Percentiles rank a stretch among this genome's conserved stretches.
Conservation (phyloP, 2,329 filamentous ascomycete species). For the Acrodontium crateriforme region DNA sequence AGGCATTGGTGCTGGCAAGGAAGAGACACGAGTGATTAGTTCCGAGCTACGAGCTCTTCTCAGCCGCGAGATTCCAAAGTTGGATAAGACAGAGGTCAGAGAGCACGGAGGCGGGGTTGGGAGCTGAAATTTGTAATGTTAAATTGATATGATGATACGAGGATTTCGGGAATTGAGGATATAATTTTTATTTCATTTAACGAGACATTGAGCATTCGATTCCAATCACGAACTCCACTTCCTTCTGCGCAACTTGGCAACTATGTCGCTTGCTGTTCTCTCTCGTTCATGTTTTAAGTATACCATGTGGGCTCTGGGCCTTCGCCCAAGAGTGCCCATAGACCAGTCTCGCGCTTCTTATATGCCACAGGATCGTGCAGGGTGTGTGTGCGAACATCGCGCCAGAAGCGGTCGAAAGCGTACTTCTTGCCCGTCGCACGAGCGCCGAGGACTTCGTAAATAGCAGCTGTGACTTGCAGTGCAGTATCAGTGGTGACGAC, state of each 20-base stretch:
- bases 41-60: constrained; percentile 48
- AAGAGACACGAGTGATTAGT: constrained; percentile 43
- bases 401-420: constrained; percentile 51
- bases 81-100: constrained; percentile 33
- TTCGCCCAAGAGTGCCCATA: constrained; percentile 43
- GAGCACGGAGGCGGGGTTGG: constrained; percentile 31
- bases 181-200: too few relatives aligned
- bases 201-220: too few relatives aligned
- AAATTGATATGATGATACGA: too few relatives aligned
- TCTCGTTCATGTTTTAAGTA: too few relatives aligned
- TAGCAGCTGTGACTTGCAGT: constrained; percentile 43
- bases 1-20: constrained; percentile 14
- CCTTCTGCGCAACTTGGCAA: too few relatives aligned
- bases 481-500: constrained; percentile 48
- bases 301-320: constrained; percentile 48
- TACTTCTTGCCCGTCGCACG: constrained; percentile 44
- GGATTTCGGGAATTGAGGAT: too few relatives aligned
- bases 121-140: too few relatives aligned
- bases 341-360: constrained; percentile 49
- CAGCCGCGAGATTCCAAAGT: constrained; percentile 43
- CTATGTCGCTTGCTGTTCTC: too few relatives aligned
- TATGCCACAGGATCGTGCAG: constrained; percentile 55
- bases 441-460: constrained; percentile 51
- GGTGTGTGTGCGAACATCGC: constrained; percentile 51
- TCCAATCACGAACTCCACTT: background rate